These are phyloP conservation scores for Ophiocordyceps sinensis DNA, from an alignment of 2,329 filamentous ascomycete genomes.

Conservation along the genomic window DNA sequence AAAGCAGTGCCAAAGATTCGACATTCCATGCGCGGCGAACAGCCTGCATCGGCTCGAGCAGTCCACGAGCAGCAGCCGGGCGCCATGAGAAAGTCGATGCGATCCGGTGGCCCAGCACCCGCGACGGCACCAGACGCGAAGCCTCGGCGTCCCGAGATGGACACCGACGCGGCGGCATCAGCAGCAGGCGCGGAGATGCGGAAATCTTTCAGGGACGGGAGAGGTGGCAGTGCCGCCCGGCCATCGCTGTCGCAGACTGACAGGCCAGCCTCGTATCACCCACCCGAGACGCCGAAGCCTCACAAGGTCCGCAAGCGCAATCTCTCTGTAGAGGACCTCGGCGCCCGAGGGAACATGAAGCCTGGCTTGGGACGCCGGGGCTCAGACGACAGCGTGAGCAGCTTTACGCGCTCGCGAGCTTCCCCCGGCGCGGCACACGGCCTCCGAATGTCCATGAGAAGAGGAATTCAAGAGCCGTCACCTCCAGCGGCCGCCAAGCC, in stretches of 20 bases:
- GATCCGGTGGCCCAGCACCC: slow-evolving; percentile 6
- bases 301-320: slow-evolving; percentile 9
- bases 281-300: slow-evolving; percentile 5
- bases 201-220: slow-evolving; percentile 10
- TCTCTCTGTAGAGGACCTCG: slow-evolving; percentile 10
- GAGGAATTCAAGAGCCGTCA: slow-evolving; percentile 6
- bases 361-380: slow-evolving; percentile 33
- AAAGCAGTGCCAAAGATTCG: slow-evolving; percentile 20
- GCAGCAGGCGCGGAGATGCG: slow-evolving; percentile 7
- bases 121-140: slow-evolving; percentile 1
- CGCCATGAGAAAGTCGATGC: slow-evolving; percentile 20
- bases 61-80: slow-evolving; percentile 5
- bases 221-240: slow-evolving; percentile 1
- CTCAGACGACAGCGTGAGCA: slow-evolving; percentile 63
- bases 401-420: slow-evolving; percentile 55
- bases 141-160: not conserved
- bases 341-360: slow-evolving; percentile 8
- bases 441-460: slow-evolving; percentile 64
- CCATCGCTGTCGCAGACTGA: slow-evolving; percentile 4
- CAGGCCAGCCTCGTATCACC: slow-evolving; percentile 17
- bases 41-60: slow-evolving; percentile 5
- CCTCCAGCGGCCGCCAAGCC: slow-evolving; percentile 15
- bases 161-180: not conserved
- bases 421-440: slow-evolving; percentile 32
- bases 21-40: slow-evolving; percentile 30